Conservation (phyloP, 2,329 filamentous ascomycete species). For the Ophiostoma sp. region DNA sequence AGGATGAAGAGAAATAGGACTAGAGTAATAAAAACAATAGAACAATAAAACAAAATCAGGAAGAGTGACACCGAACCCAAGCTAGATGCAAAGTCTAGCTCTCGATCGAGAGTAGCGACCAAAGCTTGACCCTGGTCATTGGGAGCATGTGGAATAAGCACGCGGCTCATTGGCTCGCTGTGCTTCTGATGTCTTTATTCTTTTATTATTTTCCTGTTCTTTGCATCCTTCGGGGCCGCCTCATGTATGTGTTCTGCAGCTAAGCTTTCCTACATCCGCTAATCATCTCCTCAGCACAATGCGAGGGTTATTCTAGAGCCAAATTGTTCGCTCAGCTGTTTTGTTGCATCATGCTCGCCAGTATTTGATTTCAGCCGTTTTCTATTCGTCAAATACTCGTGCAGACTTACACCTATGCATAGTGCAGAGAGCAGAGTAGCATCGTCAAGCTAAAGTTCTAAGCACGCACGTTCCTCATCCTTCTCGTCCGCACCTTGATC, state of each 20-base stretch:
- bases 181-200: neutral
- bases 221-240: neutral
- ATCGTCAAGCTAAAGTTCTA: neutral
- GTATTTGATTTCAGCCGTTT: neutral
- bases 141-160: constrained; percentile 6
- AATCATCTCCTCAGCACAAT: neutral
- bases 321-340: neutral
- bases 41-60: neutral
- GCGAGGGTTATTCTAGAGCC: neutral
- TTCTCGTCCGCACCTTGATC: neutral
- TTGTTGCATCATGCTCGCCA: neutral
- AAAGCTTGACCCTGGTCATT: neutral
- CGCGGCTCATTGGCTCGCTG: neutral
- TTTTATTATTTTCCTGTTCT: neutral
- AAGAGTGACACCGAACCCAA: neutral
- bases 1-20: neutral
- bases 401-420: neutral
- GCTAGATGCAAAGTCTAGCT: constrained; percentile 8
- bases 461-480: neutral
- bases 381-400: neutral
- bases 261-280: neutral
- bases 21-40: neutral
- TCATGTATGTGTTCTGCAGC: neutral
- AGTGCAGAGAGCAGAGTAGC: neutral
- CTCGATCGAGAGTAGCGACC: constrained; percentile 2